Evolutionary conservation across 441 rosid genomes (phyloP).

Genomic region (Sinapis alba): DNA sequence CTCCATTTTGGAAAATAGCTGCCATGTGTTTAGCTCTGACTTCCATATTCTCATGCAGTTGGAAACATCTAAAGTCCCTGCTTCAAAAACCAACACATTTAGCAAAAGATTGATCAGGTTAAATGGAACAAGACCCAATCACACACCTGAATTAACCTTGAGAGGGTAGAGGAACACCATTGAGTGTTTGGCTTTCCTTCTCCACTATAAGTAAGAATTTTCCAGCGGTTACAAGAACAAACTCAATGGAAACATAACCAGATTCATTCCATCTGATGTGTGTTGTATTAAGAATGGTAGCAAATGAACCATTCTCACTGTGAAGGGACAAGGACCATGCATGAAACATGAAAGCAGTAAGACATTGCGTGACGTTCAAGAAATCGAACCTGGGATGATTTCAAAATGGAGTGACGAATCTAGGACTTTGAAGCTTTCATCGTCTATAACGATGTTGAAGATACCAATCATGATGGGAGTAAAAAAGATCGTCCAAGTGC

Average conservation of each 20-base stretch:
- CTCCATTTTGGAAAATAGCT: conserved; percentile 83
- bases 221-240: conserved; percentile 55
- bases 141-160: conserved; percentile 70
- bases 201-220: conserved; percentile 52
- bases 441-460: conserved; percentile 61
- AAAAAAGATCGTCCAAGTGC: conserved; percentile 60
- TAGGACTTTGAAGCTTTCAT: conserved; percentile 57
- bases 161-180: conserved; percentile 69
- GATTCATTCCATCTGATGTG: conserved; percentile 52
- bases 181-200: conserved; percentile 56
- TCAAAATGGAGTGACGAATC: conserved; percentile 83
- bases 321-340: conserved; percentile 45
- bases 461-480: conserved; percentile 61
- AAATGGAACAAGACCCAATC: conserved; percentile 2
- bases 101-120: background rate
- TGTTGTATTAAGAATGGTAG: conserved; percentile 42
- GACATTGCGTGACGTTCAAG: no score
- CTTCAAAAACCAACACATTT: conserved; percentile 15
- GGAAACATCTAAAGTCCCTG: conserved; percentile 72
- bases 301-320: conserved; percentile 52
- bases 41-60: conserved; percentile 71
- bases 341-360: background rate
- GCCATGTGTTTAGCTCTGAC: conserved; percentile 65
- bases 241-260: conserved; percentile 58
- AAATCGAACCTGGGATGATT: conserved; percentile 56